Percentiles rank a stretch among this genome's conserved stretches.
phyloP scores from a whole-genome alignment of 768 basidiomycete genomes.

The Boletellus ananas region DNA sequence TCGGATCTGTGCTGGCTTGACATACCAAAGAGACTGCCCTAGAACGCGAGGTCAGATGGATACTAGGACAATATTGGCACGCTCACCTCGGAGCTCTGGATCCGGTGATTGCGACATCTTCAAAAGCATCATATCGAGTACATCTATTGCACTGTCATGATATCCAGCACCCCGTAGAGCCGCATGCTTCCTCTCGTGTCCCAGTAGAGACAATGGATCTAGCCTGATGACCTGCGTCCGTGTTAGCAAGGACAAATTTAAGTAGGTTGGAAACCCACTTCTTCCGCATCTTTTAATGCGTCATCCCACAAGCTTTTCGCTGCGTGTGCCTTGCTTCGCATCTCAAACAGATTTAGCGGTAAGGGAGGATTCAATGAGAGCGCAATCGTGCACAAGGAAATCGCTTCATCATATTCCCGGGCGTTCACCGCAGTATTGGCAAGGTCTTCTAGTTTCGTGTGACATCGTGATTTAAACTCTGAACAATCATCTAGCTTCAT shows the following conservation, averaged over 20 bases:
- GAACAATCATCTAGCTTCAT: too few species aligned
- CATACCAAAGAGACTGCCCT: not conserved
- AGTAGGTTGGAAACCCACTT: not conserved
- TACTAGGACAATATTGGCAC: too few species aligned
- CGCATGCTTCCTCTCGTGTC: conserved; percentile 4
- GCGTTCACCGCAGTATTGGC: not conserved
- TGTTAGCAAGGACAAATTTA: not conserved
- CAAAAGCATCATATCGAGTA: conserved; percentile 9
- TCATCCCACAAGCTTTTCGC: not conserved
- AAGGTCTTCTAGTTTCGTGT: not conserved
- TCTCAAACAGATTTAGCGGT: not conserved
- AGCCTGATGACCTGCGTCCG: conserved; percentile 6
- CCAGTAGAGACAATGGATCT: conserved; percentile 7
- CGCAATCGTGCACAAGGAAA: conserved; percentile 4
- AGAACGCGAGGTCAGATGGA: too few species aligned
- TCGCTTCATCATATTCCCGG: not conserved
- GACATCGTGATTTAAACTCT: not conserved
- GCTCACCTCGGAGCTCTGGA: conserved; percentile 6
- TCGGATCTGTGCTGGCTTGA: not conserved
- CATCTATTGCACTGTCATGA: conserved; percentile 2
- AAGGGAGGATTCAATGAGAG: not conserved
- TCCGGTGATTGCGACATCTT: conserved; percentile 2
- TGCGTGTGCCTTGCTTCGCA: conserved; percentile 5
- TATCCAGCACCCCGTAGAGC: not conserved
- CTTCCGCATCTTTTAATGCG: conserved; percentile 2